Evolutionary conservation across 306 rosid species (phyloP).

Genomic region (Quercus mongolica): DNA sequence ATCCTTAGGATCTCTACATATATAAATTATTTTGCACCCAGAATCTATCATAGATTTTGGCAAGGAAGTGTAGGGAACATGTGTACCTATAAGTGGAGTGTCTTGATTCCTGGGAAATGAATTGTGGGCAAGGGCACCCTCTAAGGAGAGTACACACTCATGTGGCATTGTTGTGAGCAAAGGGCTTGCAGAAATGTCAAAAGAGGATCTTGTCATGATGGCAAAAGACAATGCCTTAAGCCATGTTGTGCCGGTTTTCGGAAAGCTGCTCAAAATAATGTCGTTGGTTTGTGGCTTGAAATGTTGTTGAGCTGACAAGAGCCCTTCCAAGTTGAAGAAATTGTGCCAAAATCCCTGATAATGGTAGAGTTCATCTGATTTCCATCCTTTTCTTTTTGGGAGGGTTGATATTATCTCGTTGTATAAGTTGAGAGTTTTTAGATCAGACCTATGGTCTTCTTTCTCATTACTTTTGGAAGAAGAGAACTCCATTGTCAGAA

Average conservation of each 20-base stretch:
- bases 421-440: background rate
- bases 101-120: too few species aligned
- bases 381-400: background rate
- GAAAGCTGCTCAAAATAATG: conserved; percentile 10
- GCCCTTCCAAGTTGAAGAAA: background rate
- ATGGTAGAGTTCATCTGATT: background rate
- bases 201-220: background rate
- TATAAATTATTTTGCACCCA: too few species aligned
- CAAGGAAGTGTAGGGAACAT: too few species aligned
- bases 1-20: too few species aligned
- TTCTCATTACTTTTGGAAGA: too few species aligned
- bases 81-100: too few species aligned
- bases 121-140: too few species aligned
- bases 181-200: background rate
- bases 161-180: background rate
- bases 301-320: conserved; percentile 1
- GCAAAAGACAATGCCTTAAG: conserved; percentile 25
- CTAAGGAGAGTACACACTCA: background rate
- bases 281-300: conserved; percentile 19
- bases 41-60: too few species aligned
- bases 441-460: background rate
- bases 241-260: conserved; percentile 34
- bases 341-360: conserved; percentile 13
- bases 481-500: too few species aligned
- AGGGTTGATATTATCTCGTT: background rate